These are phyloP conservation scores for Alnus rubra DNA, from an alignment of 306 rosid genomes.

Conservation along the genomic window DNA sequence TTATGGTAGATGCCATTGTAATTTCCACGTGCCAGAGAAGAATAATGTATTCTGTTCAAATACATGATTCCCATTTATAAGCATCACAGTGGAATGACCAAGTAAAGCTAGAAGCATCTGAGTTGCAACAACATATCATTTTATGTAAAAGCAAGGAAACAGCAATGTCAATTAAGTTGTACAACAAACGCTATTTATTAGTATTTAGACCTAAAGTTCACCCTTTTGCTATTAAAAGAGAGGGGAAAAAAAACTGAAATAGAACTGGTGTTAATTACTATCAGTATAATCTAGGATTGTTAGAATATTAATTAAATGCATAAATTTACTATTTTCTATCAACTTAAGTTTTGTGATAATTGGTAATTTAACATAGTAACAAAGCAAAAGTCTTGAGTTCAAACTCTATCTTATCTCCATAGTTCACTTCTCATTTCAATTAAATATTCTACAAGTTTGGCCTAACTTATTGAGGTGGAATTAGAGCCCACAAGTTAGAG, in stretches of 20 bases:
- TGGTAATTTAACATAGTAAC: too few relatives aligned
- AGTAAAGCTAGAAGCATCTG: neutral
- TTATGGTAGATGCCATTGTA: neutral
- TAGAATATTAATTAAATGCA: too few relatives aligned
- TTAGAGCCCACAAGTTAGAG: too few relatives aligned
- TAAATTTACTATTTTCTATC: too few relatives aligned
- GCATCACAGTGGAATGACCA: neutral
- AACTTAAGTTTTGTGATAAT: too few relatives aligned
- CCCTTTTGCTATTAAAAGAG: neutral
- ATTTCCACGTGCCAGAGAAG: slow-evolving; percentile 8
- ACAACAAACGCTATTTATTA: neutral
- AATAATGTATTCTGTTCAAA: neutral
- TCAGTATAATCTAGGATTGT: neutral
- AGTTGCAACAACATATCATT: neutral
- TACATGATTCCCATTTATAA: neutral
- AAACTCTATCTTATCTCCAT: too few relatives aligned
- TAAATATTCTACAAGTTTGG: too few relatives aligned
- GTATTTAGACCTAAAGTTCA: neutral
- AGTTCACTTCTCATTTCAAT: too few relatives aligned
- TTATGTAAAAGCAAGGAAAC: neutral
- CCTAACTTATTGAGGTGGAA: too few relatives aligned
- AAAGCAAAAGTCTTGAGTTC: too few relatives aligned
- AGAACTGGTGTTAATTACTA: neutral
- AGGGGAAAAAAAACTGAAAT: neutral
- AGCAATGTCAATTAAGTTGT: neutral